phyloP scores from a whole-genome alignment of 257 asterid species.

The Gynochthodes officinalis region DNA sequence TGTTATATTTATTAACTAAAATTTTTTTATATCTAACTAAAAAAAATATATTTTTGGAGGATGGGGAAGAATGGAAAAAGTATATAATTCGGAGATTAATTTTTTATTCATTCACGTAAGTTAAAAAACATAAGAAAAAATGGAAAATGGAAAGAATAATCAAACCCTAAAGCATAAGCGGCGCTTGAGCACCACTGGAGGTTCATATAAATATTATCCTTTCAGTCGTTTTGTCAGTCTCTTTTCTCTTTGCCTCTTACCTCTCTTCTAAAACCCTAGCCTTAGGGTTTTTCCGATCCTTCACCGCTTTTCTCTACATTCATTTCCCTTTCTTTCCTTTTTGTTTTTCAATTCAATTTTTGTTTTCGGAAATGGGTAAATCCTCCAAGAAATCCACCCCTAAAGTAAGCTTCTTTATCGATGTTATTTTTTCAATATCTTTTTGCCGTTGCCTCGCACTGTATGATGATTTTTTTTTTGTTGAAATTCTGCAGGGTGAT shows the following conservation, averaged over 20 bases:
- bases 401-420: slow-evolving; percentile 18
- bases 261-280: slow-evolving; percentile 21
- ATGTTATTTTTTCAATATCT: background rate
- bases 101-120: no score
- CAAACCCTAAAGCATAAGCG: slow-evolving; percentile 10
- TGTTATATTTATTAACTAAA: no score
- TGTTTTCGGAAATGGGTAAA: slow-evolving; percentile 28
- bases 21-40: no score
- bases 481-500: slow-evolving; percentile 26
- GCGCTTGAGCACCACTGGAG: background rate
- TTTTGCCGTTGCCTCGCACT: no score
- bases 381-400: slow-evolving; percentile 31
- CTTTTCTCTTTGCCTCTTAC: background rate
- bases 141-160: background rate
- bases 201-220: slow-evolving; percentile 5
- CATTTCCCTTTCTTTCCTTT: no score
- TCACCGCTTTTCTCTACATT: background rate
- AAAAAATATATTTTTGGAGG: no score
- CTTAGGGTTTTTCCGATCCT: slow-evolving; percentile 22
- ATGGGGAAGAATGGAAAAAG: no score
- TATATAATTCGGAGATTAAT: no score
- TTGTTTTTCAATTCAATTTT: background rate
- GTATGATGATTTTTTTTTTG: background rate
- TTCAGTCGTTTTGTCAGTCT: background rate
- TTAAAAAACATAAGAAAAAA: background rate